A percentile compares a stretch with the other conserved stretches of the same genome.
These are phyloP conservation scores for Oryza coarctata DNA, from an alignment of 176 grass and related monocot species.

Conservation along the genomic window DNA sequence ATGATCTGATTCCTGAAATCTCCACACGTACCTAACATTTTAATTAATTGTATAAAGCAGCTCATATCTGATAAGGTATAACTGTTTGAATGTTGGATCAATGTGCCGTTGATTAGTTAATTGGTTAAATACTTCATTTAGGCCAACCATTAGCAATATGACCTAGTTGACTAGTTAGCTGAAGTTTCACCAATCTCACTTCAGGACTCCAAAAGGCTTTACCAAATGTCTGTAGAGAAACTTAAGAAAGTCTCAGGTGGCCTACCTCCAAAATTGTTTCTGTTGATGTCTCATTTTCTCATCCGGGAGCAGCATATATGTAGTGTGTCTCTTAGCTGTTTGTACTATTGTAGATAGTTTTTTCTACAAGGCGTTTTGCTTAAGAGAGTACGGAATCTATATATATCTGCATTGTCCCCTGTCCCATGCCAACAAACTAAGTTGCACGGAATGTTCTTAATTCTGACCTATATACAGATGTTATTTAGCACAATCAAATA, in stretches of 20 bases:
- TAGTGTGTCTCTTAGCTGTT: slow-evolving; percentile 29
- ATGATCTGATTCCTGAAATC: slow-evolving; percentile 33
- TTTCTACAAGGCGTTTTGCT: slow-evolving; percentile 7
- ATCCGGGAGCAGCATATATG: slow-evolving; percentile 21
- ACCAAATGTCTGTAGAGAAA: not conserved
- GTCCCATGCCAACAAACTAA: slow-evolving; percentile 26
- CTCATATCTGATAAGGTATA: slow-evolving; percentile 15
- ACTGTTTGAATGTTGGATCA: slow-evolving; percentile 35
- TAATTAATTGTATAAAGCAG: slow-evolving; percentile 23
- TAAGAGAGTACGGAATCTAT: slow-evolving; percentile 1
- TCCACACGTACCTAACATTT: slow-evolving; percentile 26
- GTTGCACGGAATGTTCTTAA: slow-evolving; percentile 32
- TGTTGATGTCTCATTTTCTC: slow-evolving; percentile 8
- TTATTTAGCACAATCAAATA: slow-evolving; percentile 5
- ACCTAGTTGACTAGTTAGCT: not conserved
- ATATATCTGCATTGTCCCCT: slow-evolving; percentile 26
- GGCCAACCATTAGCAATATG: slow-evolving; percentile 2
- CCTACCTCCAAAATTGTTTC: not conserved
- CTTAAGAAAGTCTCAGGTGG: not conserved
- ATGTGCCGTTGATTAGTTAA: slow-evolving; percentile 13
- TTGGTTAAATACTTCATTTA: not conserved
- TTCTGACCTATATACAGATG: slow-evolving; percentile 29
- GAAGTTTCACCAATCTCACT: slow-evolving; percentile 2
- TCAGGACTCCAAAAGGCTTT: not conserved
- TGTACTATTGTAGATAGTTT: slow-evolving; percentile 11